Conservation (phyloP, 2,329 filamentous ascomycete species). For the Botrytis medusae region DNA sequence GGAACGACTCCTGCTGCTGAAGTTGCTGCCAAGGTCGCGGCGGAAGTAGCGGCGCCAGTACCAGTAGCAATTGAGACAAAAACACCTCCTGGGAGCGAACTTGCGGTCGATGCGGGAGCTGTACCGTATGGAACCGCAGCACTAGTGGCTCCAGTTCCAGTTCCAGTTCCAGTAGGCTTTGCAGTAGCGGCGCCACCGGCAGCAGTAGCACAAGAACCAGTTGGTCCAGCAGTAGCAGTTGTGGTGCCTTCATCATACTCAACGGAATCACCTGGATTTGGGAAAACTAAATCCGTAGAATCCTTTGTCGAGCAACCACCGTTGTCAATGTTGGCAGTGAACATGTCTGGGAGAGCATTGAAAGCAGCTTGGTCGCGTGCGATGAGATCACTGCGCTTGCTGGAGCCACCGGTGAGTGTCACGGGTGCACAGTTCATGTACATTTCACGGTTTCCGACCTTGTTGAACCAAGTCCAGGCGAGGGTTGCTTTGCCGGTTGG, state of each 20-base stretch:
- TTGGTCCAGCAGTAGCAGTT: conserved; percentile 33
- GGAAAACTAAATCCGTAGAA: conserved; percentile 61
- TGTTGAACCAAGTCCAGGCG: conserved; percentile 96
- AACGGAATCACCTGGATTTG: conserved; percentile 61
- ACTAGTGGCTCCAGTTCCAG: conserved; percentile 15
- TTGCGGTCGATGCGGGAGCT: conserved; percentile 20
- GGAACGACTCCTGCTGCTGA: conserved; percentile 20
- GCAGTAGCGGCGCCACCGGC: conserved; percentile 32
- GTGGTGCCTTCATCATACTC: conserved; percentile 47
- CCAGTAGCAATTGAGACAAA: not conserved
- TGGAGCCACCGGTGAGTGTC: conserved; percentile 55
- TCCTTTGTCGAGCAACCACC: conserved; percentile 59
- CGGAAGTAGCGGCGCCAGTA: conserved; percentile 18
- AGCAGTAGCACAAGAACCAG: conserved; percentile 32
- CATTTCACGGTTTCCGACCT: conserved; percentile 88
- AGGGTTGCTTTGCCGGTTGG: conserved; percentile 75
- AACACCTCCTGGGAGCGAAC: conserved; percentile 18
- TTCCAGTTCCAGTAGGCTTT: not conserved
- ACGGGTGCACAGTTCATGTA: conserved; percentile 95
- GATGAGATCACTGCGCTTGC: conserved; percentile 39
- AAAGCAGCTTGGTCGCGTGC: conserved; percentile 51
- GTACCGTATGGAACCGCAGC: conserved; percentile 26
- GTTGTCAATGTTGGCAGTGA: conserved; percentile 65
- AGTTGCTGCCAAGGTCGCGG: conserved; percentile 23
- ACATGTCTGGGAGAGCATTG: conserved; percentile 68